phyloP scores from a whole-genome alignment of 306 rosid species.

The Boehmeria nivea region DNA sequence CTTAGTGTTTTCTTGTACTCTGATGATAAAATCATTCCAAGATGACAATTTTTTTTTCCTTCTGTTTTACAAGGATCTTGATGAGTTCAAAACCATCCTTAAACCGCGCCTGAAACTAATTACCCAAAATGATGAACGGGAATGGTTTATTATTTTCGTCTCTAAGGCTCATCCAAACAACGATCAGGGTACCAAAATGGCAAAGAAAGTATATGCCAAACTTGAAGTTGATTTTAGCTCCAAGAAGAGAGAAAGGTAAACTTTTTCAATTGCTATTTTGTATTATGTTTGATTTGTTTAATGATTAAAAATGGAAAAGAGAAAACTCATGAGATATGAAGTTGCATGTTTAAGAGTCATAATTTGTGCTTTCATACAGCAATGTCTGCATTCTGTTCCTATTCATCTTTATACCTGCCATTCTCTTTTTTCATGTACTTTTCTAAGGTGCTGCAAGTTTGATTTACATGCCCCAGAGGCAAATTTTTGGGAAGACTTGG shows the following conservation, averaged over 20 bases:
- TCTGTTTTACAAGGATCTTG: constrained; percentile 64
- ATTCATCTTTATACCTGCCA: no score
- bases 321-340: background rate
- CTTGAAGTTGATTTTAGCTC: constrained; percentile 93
- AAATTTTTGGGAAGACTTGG: constrained; percentile 95
- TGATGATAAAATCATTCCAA: no score
- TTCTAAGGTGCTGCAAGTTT: constrained; percentile 87
- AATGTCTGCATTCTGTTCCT: no score
- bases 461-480: constrained; percentile 78
- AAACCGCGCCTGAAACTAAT: constrained; percentile 95
- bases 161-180: constrained; percentile 85
- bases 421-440: constrained; percentile 13
- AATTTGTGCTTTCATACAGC: background rate
- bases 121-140: constrained; percentile 95
- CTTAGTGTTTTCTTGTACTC: no score
- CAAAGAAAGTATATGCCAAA: constrained; percentile 87
- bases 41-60: background rate
- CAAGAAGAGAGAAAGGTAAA: constrained; percentile 91
- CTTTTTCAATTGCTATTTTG: constrained; percentile 4
- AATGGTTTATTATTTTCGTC: constrained; percentile 94
- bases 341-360: background rate
- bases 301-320: background rate
- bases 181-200: constrained; percentile 79
- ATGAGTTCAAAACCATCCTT: constrained; percentile 94
- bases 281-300: background rate